Conservation (phyloP, 371 early-diverging fungal genomes). For the Cokeromyces recurvatus region DNA sequence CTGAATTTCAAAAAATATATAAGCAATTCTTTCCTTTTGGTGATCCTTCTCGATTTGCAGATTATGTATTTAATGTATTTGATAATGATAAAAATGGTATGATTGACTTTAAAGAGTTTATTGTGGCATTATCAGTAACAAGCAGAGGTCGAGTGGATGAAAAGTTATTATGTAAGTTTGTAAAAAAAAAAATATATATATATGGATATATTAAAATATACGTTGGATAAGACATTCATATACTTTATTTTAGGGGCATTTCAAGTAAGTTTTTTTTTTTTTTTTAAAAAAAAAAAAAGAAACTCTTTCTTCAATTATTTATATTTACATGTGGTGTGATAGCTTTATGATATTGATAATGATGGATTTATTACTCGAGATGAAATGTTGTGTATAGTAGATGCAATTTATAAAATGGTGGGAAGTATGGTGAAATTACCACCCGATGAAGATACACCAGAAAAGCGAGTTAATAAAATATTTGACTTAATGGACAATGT, state of each 20-base stretch:
- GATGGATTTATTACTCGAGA: slow-evolving; percentile 85
- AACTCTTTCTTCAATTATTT: neutral
- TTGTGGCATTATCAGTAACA: slow-evolving; percentile 82
- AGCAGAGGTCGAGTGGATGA: slow-evolving; percentile 86
- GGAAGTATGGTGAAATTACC: slow-evolving; percentile 88
- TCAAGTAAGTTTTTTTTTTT: slow-evolving; percentile 10
- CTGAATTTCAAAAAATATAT: slow-evolving; percentile 91
- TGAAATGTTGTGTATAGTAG: slow-evolving; percentile 89
- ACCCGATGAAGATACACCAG: slow-evolving; percentile 90
- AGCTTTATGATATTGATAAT: slow-evolving; percentile 89
- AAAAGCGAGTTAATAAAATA: slow-evolving; percentile 88
- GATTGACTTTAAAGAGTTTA: slow-evolving; percentile 93
- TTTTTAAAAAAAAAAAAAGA: neutral
- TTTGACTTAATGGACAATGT: slow-evolving; percentile 86
- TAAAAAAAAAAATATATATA: too few relatives aligned
- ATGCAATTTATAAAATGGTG: slow-evolving; percentile 93
- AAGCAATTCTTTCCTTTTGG: slow-evolving; percentile 97
- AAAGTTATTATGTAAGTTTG: slow-evolving; percentile 71
- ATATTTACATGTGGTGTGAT: slow-evolving; percentile 2
- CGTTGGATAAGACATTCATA: too few relatives aligned
- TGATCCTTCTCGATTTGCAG: slow-evolving; percentile 86
- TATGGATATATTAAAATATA: slow-evolving; percentile 8
- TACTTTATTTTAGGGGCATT: slow-evolving; percentile 39
- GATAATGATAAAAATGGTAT: slow-evolving; percentile 84
- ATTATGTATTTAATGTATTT: slow-evolving; percentile 87